These are phyloP conservation scores for Ceratocystis eucalypticola DNA, from an alignment of 2,329 filamentous ascomycete species.

Conservation along the genomic window DNA sequence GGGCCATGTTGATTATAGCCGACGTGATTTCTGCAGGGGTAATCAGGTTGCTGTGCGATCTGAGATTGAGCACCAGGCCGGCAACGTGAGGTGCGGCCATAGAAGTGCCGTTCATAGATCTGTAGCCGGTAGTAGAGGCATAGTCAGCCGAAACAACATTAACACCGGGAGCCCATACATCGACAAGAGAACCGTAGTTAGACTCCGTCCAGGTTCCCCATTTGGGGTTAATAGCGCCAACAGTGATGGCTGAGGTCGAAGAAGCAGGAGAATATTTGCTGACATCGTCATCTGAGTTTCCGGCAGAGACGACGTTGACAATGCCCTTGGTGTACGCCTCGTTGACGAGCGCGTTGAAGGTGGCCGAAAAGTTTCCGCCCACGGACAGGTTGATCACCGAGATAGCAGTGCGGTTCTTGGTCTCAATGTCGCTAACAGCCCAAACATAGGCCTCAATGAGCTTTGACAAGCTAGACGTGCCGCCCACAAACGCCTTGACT, in stretches of 20 bases:
- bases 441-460: constrained; percentile 27
- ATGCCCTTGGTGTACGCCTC: constrained; percentile 22
- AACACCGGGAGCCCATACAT: constrained; percentile 35
- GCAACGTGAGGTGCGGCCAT: constrained; percentile 29
- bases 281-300: constrained; percentile 21
- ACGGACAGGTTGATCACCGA: constrained; percentile 37
- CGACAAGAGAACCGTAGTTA: constrained; percentile 34
- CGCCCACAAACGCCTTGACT: constrained; percentile 34
- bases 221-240: constrained; percentile 25
- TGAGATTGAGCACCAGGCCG: constrained; percentile 16
- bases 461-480: constrained; percentile 23
- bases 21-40: constrained; percentile 7
- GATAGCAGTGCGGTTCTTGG: constrained; percentile 22
- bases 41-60: constrained; percentile 8
- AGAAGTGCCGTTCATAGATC: constrained; percentile 35
- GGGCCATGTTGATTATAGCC: constrained; percentile 7
- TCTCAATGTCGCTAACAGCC: constrained; percentile 27
- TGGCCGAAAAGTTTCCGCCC: constrained; percentile 17
- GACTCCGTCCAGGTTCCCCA: constrained; percentile 28
- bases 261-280: constrained; percentile 21
- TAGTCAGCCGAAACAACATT: constrained; percentile 33
- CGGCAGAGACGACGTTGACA: constrained; percentile 30
- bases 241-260: constrained; percentile 23
- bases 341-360: constrained; percentile 21
- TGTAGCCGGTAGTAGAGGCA: constrained; percentile 27